A percentile compares a stretch with the other conserved stretches of the same genome.
Conservation (phyloP, 2,329 filamentous ascomycete species). For the Alternaria viburni region DNA sequence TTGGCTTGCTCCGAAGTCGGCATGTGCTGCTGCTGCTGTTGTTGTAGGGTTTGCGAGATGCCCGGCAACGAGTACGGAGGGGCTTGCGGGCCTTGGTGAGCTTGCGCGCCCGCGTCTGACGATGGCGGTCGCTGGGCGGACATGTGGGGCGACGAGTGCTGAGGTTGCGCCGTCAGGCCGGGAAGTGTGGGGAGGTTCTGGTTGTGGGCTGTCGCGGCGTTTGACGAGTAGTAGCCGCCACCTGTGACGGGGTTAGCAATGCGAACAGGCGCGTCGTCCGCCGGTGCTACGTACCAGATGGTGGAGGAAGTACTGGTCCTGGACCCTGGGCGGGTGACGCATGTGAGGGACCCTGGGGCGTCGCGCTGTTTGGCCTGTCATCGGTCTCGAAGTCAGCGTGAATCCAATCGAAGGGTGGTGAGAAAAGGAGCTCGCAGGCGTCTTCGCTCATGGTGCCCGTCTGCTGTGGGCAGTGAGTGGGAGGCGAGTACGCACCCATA, state of each 20-base stretch:
- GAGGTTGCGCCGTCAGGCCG: slow-evolving; percentile 53
- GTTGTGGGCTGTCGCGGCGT: slow-evolving; percentile 40
- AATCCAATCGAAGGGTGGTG: slow-evolving; percentile 14
- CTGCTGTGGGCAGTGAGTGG: slow-evolving; percentile 10
- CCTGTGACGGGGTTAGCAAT: slow-evolving; percentile 29
- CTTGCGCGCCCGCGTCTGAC: slow-evolving; percentile 46
- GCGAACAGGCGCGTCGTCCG: slow-evolving; percentile 11
- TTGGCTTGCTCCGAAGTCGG: slow-evolving; percentile 43
- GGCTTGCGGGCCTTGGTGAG: slow-evolving; percentile 42
- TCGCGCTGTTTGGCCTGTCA: slow-evolving; percentile 40
- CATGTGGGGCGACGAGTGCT: slow-evolving; percentile 51
- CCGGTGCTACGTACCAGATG: slow-evolving; percentile 42
- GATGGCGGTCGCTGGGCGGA: slow-evolving; percentile 44
- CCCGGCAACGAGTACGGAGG: slow-evolving; percentile 53
- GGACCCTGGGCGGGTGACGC: slow-evolving; percentile 45
- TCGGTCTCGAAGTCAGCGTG: slow-evolving; percentile 25
- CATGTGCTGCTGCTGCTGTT: slow-evolving; percentile 45
- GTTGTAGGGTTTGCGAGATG: slow-evolving; percentile 52
- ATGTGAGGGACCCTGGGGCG: slow-evolving; percentile 41
- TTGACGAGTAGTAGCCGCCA: slow-evolving; percentile 52
- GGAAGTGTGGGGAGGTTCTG: slow-evolving; percentile 55
- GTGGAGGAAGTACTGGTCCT: slow-evolving; percentile 49
- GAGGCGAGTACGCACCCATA: slow-evolving; percentile 42
- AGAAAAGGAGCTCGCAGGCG: slow-evolving; percentile 16
- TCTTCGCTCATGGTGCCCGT: slow-evolving; percentile 24